Evolutionary conservation across 306 rosid species (phyloP), one percentile per base, ranked within the genome.

Genomic region (Quillaja saponaria): DNA sequence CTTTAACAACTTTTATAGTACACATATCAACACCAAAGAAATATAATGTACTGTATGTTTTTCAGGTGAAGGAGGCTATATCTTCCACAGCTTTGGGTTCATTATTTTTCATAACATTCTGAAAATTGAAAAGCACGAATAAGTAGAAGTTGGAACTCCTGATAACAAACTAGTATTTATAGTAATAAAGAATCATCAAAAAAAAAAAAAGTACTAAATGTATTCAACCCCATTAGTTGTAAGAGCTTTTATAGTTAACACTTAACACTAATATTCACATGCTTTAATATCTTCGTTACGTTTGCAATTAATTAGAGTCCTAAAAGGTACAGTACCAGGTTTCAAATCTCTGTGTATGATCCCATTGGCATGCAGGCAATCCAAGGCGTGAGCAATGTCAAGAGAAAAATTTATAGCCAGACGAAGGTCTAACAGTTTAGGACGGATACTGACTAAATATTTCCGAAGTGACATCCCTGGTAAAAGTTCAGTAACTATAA

Each of bases 381-480:
- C 99, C 99, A 89, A 79, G 55, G 99, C 99, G 17, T 80, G 95
- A 69, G 99, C 95, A 49, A 92, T 61, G 75, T 92, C 99, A 19
- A 85, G 84, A 56, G 99, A 77, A 76, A 73, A 92, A 65, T 80
- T 83, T 68, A 89, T 79, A 46, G 91, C 95, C 81, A 85, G 52
- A 1, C 54, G 79, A 75, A 83, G 77, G 46, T 92, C 91, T 73
- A 92, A 62, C 39, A 28, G 79, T 8, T 75, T 31, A 10, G 96
- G 96, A 46, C 99, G 96, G 74, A 89, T 68, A 58, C 78, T 78
- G 13, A 31, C 61, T 57, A 92, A 73, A 59, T 86, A 89, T 57
- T 87, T 92, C 64, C 99, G 83, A 31, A 92, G 78, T 14, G 99
- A 92, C 99, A 92, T 92, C 60, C 95, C 99, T 1, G 99, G 99